phyloP scores from a whole-genome alignment of 306 rosid genomes.

The Herpetospermum pedunculosum region DNA sequence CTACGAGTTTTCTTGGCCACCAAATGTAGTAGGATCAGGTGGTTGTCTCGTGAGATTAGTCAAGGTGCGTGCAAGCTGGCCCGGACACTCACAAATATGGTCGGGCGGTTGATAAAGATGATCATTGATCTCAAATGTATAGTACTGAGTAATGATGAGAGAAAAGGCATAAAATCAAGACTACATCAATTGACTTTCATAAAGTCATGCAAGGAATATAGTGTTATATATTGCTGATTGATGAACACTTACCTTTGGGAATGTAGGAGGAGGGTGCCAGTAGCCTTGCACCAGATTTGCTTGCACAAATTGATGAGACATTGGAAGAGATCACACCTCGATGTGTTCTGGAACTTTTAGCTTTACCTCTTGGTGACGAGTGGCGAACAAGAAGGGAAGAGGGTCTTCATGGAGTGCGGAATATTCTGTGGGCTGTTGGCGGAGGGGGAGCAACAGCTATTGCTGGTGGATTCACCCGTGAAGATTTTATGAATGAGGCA shows the following conservation, averaged over 20 bases:
- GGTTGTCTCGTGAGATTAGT: too few species aligned
- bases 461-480: slow-evolving; percentile 88
- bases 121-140: neutral
- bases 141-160: neutral
- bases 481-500: slow-evolving; percentile 76
- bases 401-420: slow-evolving; percentile 86
- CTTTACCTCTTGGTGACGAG: slow-evolving; percentile 57
- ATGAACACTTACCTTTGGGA: neutral
- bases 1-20: too few species aligned
- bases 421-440: slow-evolving; percentile 92
- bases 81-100: too few species aligned
- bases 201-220: neutral
- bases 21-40: too few species aligned
- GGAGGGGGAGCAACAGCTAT: slow-evolving; percentile 97
- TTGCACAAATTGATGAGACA: slow-evolving; percentile 88
- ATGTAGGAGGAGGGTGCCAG: slow-evolving; percentile 96
- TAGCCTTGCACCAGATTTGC: slow-evolving; percentile 87
- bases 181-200: neutral
- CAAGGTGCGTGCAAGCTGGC: too few species aligned
- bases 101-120: too few species aligned
- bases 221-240: neutral
- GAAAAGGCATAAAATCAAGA: neutral
- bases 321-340: slow-evolving; percentile 86
- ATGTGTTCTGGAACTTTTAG: slow-evolving; percentile 85
- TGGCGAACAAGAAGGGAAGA: slow-evolving; percentile 56